phyloP scores from a whole-genome alignment of 139 green algal species.

The Chlorokybus atmophyticus region DNA sequence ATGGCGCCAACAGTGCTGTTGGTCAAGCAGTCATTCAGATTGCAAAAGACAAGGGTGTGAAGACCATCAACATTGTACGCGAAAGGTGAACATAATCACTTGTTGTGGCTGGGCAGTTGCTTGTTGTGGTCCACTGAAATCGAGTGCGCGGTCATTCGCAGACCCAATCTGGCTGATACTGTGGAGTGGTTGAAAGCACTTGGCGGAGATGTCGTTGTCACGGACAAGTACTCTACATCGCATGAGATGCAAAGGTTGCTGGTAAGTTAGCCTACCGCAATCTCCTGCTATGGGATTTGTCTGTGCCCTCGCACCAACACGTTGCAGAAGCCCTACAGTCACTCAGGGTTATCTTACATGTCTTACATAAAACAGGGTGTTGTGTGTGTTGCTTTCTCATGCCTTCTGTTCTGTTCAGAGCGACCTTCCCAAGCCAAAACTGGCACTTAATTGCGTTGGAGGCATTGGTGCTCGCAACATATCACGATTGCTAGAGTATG shows the following conservation, averaged over 20 bases:
- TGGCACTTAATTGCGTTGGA: slow-evolving; percentile 3
- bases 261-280: too few species aligned
- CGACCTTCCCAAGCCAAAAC: slow-evolving; percentile 3
- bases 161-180: slow-evolving; percentile 11
- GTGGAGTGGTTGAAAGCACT: slow-evolving; percentile 14
- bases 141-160: not conserved
- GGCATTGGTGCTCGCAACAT: slow-evolving; percentile 2
- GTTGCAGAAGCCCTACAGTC: too few species aligned
- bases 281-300: too few species aligned
- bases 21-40: slow-evolving; percentile 65
- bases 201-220: slow-evolving; percentile 20
- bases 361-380: too few species aligned
- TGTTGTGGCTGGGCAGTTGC: not conserved
- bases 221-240: slow-evolving; percentile 7
- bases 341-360: too few species aligned
- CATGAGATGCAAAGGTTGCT: slow-evolving; percentile 45
- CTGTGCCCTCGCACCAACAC: too few species aligned
- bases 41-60: slow-evolving; percentile 45
- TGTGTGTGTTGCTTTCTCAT: too few species aligned
- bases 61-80: slow-evolving; percentile 74
- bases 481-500: slow-evolving; percentile 21
- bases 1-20: slow-evolving; percentile 66
- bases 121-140: not conserved
- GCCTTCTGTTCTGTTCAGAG: too few species aligned
- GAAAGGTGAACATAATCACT: too few species aligned